Evolutionary conservation across 2,329 filamentous ascomycete species (phyloP).

Genomic region (Cladosporium phlei): DNA sequence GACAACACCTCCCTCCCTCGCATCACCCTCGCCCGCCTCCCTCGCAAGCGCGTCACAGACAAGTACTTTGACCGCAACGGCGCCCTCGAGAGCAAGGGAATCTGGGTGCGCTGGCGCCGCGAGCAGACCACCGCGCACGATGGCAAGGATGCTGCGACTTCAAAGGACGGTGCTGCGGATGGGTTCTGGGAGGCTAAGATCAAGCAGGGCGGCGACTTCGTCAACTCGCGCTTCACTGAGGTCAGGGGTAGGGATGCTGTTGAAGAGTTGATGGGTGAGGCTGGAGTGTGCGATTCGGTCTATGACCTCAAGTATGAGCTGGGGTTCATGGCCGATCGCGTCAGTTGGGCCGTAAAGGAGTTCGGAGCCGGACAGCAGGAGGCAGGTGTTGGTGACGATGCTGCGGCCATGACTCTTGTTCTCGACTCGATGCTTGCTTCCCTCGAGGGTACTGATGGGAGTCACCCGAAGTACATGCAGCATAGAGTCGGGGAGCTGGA

Average conservation of each 20-base stretch:
- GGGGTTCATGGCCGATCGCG: slow-evolving; percentile 14
- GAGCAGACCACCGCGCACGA: neutral
- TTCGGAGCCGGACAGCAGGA: no score
- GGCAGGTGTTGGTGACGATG: neutral
- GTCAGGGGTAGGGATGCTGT: slow-evolving; percentile 6
- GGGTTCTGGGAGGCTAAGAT: slow-evolving; percentile 21
- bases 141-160: neutral
- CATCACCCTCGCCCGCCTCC: slow-evolving; percentile 5
- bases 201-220: slow-evolving; percentile 15
- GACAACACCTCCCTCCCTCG: no score
- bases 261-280: neutral
- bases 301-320: neutral
- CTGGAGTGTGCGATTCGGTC: neutral
- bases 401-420: slow-evolving; percentile 8
- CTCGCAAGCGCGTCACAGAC: slow-evolving; percentile 14
- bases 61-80: slow-evolving; percentile 18
- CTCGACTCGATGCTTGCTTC: slow-evolving; percentile 8
- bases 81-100: slow-evolving; percentile 12
- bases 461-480: slow-evolving; percentile 2
- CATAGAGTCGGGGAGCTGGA: slow-evolving; percentile 19
- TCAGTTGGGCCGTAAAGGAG: slow-evolving; percentile 11
- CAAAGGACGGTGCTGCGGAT: no score
- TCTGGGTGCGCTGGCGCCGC: slow-evolving; percentile 17
- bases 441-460: neutral
- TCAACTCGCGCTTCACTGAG: slow-evolving; percentile 18